Base-by-base conservation (phyloP, 257 asterid species). In the Phtheirospermum japonicum region DNA sequence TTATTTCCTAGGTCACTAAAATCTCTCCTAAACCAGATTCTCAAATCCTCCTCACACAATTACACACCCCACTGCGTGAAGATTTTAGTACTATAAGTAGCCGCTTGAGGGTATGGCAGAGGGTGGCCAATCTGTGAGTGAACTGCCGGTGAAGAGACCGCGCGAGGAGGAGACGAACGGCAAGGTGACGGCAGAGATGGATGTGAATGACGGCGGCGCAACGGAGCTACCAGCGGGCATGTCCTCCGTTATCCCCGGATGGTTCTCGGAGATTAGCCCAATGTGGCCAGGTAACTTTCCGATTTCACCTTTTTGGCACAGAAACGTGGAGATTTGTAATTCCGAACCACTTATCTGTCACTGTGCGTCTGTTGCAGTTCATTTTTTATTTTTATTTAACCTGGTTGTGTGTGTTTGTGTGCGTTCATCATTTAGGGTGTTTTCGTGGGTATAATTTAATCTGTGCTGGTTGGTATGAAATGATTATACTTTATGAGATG, bases 251-350 rank as follows among this genome's bases (percentile, higher is more conserved):
- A 76, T 85, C 33, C 95, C 98, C 13, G 98, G 98, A 30, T 90
- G 98, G 98, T 90, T 90, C 69, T 90, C 96, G 20, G 98, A 90
- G 80, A 83, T 90, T 31, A 90, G 91, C 77, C 98, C 95, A 65
- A 80, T 90, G 86, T 90, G 98, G 98, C 98, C 96, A 63, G 98
- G 96, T 82, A 64, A 14, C 3, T 65, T 81, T 68, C 58, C 40
- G 13, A 17, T 6, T 50, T 50, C 5, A 16, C 12, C 14, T 30
- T 49, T 26, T 43, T 37, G 30, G 4, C 19, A 5, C 32, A 0
- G 65, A 18, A 17, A 20, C 54, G 39, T 50, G 19, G 50, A 17
- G 13, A 19, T 71, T 30, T 14, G 39, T n/a, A 30, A 1, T 34
- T 36, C 53, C 30, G 58, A 7, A 28, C n/a, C n/a, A n/a, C n/a